phyloP scores from a whole-genome alignment of 2,329 filamentous ascomycete species.

The Kalaharituber pfeilii region DNA sequence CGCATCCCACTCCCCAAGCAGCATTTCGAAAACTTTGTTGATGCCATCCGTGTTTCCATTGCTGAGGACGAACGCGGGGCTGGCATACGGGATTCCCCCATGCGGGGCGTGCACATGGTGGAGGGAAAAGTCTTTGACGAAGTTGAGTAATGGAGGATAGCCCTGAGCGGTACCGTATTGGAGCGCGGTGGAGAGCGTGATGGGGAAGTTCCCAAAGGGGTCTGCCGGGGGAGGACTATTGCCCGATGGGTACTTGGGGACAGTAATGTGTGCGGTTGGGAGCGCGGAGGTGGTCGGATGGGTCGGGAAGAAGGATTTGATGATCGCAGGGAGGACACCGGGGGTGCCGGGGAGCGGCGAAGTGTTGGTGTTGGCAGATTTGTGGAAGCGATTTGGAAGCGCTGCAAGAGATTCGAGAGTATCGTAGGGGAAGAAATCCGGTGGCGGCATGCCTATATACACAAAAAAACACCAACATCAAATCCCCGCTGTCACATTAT shows the following conservation, averaged over 20 bases:
- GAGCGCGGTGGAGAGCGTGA: constrained; percentile 50
- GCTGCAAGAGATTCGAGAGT: constrained; percentile 77
- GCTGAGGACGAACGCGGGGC: constrained; percentile 52
- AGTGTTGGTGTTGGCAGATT: constrained; percentile 21
- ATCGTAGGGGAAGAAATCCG: constrained; percentile 74
- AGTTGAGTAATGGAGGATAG: not conserved
- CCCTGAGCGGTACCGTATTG: constrained; percentile 61
- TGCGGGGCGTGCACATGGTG: not conserved
- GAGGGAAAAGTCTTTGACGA: not conserved
- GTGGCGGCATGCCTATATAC: constrained; percentile 50
- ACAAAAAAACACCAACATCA: constrained; percentile 5
- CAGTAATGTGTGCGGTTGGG: constrained; percentile 38
- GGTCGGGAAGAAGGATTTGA: constrained; percentile 17
- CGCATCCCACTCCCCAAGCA: constrained; percentile 55
- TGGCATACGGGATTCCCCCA: constrained; percentile 37
- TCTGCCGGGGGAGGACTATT: constrained; percentile 50
- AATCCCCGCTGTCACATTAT: constrained; percentile 5
- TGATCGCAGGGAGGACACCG: constrained; percentile 16
- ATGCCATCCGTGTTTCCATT: constrained; percentile 77
- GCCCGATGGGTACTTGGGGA: constrained; percentile 46
- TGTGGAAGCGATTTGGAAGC: constrained; percentile 36
- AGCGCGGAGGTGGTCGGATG: constrained; percentile 5
- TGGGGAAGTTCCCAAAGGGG: constrained; percentile 11
- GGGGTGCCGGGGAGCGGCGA: constrained; percentile 15
- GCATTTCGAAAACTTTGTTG: constrained; percentile 54